Evolutionary conservation across 768 basidiomycete species (phyloP).

Genomic region (Cyclocybe cylindracea): DNA sequence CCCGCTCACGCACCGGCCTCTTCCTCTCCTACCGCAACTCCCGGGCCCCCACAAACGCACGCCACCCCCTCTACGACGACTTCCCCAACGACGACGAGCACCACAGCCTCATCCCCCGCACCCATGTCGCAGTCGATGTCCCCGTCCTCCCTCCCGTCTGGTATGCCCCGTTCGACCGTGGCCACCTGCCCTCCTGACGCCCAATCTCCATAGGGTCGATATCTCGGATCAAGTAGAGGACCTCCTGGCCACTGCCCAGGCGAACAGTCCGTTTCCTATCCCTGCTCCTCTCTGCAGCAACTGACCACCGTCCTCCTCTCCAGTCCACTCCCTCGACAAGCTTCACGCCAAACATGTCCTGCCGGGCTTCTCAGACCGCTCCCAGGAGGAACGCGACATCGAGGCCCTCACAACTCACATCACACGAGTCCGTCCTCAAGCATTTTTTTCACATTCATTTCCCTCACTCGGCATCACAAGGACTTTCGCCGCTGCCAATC

Average conservation of each 20-base stretch:
- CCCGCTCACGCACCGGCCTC: conserved; percentile 86
- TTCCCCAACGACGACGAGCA: conserved; percentile 59
- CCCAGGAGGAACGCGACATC: conserved; percentile 93
- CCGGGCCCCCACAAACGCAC: conserved; percentile 44
- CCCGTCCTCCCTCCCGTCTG: conserved; percentile 82
- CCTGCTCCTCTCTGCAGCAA: conserved; percentile 15
- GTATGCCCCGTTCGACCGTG: conserved; percentile 37
- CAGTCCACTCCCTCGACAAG: conserved; percentile 90
- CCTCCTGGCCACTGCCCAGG: conserved; percentile 63
- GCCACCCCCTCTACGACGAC: conserved; percentile 49
- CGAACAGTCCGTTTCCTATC: conserved; percentile 68
- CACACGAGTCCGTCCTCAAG: conserved; percentile 63
- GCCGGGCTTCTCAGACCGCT: conserved; percentile 94
- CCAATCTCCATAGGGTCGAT: conserved; percentile 72
- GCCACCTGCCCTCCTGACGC: conserved; percentile 21
- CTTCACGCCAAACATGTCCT: conserved; percentile 95
- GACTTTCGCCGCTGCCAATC: conserved; percentile 65
- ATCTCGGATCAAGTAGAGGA: conserved; percentile 87
- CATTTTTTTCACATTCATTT: conserved; percentile 36
- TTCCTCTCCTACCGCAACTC: conserved; percentile 95
- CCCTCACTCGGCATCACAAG: conserved; percentile 32
- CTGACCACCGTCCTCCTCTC: conserved; percentile 15
- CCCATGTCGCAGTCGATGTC: conserved; percentile 51
- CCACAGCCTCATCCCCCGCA: conserved; percentile 57
- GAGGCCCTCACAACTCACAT: conserved; percentile 83